phyloP scores from a whole-genome alignment of 305 asterid genomes.

The Solanum hybrid region DNA sequence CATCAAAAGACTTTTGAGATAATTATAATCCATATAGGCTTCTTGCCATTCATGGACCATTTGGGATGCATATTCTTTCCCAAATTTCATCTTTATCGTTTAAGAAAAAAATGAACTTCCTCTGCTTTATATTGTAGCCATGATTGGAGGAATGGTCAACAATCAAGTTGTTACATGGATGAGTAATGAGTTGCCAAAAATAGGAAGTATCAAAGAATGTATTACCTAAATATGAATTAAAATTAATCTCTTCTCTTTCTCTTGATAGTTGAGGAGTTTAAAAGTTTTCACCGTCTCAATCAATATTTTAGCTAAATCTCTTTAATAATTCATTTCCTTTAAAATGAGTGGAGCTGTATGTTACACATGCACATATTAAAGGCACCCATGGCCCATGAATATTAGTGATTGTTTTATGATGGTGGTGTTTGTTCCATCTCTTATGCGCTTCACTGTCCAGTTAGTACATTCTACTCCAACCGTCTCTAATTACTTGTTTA shows the following conservation, averaged over 20 bases:
- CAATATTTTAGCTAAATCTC: not conserved
- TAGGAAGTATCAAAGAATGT: not conserved
- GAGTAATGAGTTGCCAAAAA: not conserved
- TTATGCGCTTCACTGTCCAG: not conserved
- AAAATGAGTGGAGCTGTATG: not conserved
- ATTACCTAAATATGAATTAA: not conserved
- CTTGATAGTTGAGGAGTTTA: not conserved
- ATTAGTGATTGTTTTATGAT: not conserved
- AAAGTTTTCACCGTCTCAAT: not conserved
- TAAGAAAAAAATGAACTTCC: not conserved
- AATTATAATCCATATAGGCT: conserved; percentile 63
- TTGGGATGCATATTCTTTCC: conserved; percentile 62
- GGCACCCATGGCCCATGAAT: not conserved
- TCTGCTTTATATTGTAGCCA: not conserved
- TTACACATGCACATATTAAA: not conserved
- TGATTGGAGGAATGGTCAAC: not conserved
- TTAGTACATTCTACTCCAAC: not conserved
- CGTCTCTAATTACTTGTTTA: no score
- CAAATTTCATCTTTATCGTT: conserved; percentile 55
- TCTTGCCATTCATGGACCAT: conserved; percentile 83
- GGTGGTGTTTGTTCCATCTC: not conserved
- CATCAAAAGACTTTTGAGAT: conserved; percentile 40
- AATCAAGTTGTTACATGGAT: not conserved
- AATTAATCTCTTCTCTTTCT: not conserved
- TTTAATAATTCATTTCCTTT: not conserved